A percentile compares a stretch with the other conserved stretches of the same genome.
Conservation (phyloP, 495 filamentous ascomycete genomes). For the Tetracladium setigerum region DNA sequence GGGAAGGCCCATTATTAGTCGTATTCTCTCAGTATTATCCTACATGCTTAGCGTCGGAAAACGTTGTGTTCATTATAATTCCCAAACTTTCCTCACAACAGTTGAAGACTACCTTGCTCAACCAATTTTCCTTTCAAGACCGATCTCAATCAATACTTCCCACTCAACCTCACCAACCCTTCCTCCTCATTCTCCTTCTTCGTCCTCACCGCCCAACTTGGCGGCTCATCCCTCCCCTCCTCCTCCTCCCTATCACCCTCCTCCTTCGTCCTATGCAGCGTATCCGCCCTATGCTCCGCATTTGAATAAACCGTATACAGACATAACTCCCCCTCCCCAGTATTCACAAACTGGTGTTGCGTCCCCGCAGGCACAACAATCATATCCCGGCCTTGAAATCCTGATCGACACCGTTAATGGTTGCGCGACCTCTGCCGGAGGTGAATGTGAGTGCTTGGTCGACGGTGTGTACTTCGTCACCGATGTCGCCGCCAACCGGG, state of each 20-base stretch:
- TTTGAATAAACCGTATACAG: constrained; percentile 56
- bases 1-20: too few species aligned
- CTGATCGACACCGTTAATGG: constrained; percentile 51
- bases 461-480: constrained; percentile 53
- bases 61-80: too few species aligned
- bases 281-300: constrained; percentile 48
- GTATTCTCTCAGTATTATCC: too few species aligned
- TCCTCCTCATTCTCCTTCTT: constrained; percentile 51
- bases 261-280: constrained; percentile 55
- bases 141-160: constrained; percentile 14
- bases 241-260: constrained; percentile 55
- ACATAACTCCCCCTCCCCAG: constrained; percentile 26
- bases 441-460: constrained; percentile 61
- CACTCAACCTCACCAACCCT: constrained; percentile 39
- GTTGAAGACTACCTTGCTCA: too few species aligned
- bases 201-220: constrained; percentile 45
- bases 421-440: constrained; percentile 46
- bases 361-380: constrained; percentile 59
- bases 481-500: constrained; percentile 55
- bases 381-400: constrained; percentile 50
- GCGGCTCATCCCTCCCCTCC: constrained; percentile 51
- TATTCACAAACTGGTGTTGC: constrained; percentile 61
- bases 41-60: too few species aligned
- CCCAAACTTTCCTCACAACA: too few species aligned
- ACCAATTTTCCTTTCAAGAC: constrained; percentile 11